These are phyloP conservation scores for Myxozyma neglecta DNA, from an alignment of 805 yeast genomes.

Conservation along the genomic window DNA sequence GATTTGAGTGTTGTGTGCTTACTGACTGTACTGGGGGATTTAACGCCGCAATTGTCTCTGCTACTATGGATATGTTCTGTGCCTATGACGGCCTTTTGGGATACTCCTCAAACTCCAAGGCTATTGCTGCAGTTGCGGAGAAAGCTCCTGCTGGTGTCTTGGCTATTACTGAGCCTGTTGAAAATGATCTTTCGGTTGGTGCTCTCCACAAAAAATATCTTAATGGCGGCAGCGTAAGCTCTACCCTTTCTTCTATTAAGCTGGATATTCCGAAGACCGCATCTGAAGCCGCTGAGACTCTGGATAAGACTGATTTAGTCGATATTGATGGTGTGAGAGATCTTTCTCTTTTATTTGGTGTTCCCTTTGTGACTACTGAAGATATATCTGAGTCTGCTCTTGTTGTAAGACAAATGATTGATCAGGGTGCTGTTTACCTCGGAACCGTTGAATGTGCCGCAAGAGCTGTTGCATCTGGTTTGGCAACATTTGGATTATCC, in stretches of 20 bases:
- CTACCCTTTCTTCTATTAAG: background rate
- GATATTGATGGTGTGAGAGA: conserved; percentile 24
- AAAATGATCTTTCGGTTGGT: background rate
- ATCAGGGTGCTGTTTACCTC: conserved; percentile 23
- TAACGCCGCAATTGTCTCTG: conserved; percentile 31
- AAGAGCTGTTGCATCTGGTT: conserved; percentile 7
- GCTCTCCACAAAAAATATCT: conserved; percentile 1
- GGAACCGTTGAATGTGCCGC: conserved; percentile 15
- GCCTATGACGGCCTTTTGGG: conserved; percentile 38
- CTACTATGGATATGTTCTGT: conserved; percentile 32
- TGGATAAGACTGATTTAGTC: conserved; percentile 9
- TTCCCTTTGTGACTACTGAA: conserved; percentile 28
- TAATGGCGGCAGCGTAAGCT: background rate
- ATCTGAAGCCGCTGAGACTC: conserved; percentile 5
- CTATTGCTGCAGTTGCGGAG: conserved; percentile 15
- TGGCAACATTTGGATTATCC: conserved; percentile 15
- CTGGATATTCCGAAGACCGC: background rate
- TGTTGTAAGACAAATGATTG: conserved; percentile 18
- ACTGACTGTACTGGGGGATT: conserved; percentile 37
- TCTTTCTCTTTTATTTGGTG: conserved; percentile 23
- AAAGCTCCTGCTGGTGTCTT: conserved; percentile 7
- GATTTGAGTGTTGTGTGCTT: conserved; percentile 39
- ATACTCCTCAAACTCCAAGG: conserved; percentile 29
- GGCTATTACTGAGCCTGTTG: conserved; percentile 12
- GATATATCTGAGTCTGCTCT: conserved; percentile 20